Conservation (phyloP, 371 early-diverging fungal species). For the Actinomortierella wolfii region DNA sequence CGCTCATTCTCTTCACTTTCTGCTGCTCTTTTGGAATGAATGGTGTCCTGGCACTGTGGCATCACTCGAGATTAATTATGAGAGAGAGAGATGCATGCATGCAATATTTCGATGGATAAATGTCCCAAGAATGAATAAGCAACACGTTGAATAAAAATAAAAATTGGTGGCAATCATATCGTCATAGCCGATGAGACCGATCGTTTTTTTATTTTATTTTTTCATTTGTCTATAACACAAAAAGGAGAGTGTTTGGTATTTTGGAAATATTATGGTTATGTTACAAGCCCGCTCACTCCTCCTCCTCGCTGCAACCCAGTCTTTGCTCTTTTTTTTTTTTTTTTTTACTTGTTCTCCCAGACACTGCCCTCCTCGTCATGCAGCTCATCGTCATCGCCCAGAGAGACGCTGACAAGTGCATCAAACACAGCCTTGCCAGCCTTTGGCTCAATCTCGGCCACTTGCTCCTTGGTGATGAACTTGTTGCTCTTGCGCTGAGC, state of each 20-base stretch:
- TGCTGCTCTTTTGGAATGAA: not conserved
- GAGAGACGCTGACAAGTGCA: constrained; percentile 56
- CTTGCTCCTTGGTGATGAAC: constrained; percentile 73
- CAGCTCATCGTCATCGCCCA: constrained; percentile 54
- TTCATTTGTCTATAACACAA: too few relatives aligned
- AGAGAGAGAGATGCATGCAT: too few relatives aligned
- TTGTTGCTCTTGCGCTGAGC: constrained; percentile 76
- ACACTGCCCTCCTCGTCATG: constrained; percentile 64
- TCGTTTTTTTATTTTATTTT: too few relatives aligned
- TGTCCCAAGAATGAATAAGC: constrained; percentile 1
- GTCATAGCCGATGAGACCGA: too few relatives aligned
- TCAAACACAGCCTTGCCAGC: constrained; percentile 80
- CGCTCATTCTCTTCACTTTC: constrained; percentile 5
- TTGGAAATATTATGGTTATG: too few relatives aligned
- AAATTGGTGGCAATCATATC: too few relatives aligned
- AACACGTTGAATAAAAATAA: not conserved
- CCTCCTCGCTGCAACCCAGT: not conserved
- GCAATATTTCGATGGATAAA: too few relatives aligned
- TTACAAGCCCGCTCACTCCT: too few relatives aligned
- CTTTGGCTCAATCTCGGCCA: constrained; percentile 59
- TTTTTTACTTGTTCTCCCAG: constrained; percentile 50
- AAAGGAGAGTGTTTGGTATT: too few relatives aligned
- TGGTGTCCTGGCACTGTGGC: too few relatives aligned
- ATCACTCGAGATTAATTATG: too few relatives aligned
- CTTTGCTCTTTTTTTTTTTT: not conserved